Conservation (phyloP, 768 basidiomycete species). For the Hericium erinaceus region DNA sequence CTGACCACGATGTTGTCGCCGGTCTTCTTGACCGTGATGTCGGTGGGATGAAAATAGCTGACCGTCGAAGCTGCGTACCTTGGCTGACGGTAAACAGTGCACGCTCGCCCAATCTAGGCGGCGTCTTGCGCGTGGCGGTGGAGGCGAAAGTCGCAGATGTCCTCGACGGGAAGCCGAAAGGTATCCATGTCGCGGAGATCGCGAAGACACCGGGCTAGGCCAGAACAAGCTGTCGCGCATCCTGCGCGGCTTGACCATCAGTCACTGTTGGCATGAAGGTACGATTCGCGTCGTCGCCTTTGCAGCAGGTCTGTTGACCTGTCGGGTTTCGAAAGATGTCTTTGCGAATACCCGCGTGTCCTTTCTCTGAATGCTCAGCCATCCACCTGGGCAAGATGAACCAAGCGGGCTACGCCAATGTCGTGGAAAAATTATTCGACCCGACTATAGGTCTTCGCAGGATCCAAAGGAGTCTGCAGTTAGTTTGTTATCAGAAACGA, state of each 20-base stretch:
- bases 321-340: slow-evolving; percentile 21
- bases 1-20: neutral
- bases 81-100: slow-evolving; percentile 1
- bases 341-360: slow-evolving; percentile 28
- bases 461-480: neutral
- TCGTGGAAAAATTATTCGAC: neutral
- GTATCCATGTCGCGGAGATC: slow-evolving; percentile 28
- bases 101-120: neutral
- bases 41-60: neutral
- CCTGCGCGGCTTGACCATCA: slow-evolving; percentile 31
- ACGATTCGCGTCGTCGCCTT: neutral
- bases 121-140: slow-evolving; percentile 26
- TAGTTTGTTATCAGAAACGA: neutral
- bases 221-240: slow-evolving; percentile 29
- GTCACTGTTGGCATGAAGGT: slow-evolving; percentile 31
- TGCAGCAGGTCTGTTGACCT: neutral
- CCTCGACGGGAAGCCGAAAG: slow-evolving; percentile 25
- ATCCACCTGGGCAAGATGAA: neutral
- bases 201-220: slow-evolving; percentile 23
- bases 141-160: slow-evolving; percentile 30
- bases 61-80: neutral
- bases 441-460: slow-evolving; percentile 1
- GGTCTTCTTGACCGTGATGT: neutral
- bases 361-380: neutral
- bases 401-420: neutral